Base-by-base conservation (phyloP, 2,329 filamentous ascomycete species). In the Colletotrichum phormii region DNA sequence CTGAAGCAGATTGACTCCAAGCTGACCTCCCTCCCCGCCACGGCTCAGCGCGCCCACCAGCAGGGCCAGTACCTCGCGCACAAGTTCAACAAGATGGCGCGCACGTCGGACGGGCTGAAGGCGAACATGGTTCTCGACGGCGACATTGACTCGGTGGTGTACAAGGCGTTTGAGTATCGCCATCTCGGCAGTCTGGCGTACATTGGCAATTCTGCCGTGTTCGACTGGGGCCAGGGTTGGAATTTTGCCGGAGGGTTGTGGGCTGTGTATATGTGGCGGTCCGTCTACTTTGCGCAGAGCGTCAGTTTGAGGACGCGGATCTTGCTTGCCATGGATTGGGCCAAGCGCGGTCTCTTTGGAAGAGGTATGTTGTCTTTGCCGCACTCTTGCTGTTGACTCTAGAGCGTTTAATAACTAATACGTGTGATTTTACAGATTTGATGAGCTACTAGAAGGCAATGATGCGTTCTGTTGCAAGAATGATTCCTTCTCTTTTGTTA, bases 301-400 rank as follows among this genome's bases (percentile, higher is more conserved):
- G 97, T 99, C 60, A 98, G 95, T 82, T 89, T 98, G 72, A 88
- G 97, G 77, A 99, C 97, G 31, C 90, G 96, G 75, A 90, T 95
- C 75, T 84, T 99, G 79, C 87, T 99, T 83, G 95, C 95, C 22
- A 98, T 99, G 97, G 97, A 99, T 82, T 99, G 97, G 97, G 92
- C 91, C n/a, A 99, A 98, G 90, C 89, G 97, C 81, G 94, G 95
- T 13, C 83, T 99, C 26, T 99, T 99, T 85, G 97, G 97, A 77
- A 89, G 97, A 92, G 97, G 96, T 98, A 84, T 86, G 92, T 86
- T 54, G 1, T 15, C 55, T 5, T 7, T 59, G 15, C 55, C 11
- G 18, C 12, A 18, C 18, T n/a, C 6, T n/a, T n/a, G 24, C 24
- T 0, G 24, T 0, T 22, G 11, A 5, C 37, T 42, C 37, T 42